These are phyloP conservation scores for Immersiella caudata DNA, from an alignment of 495 filamentous ascomycete genomes.

Conservation along the genomic window DNA sequence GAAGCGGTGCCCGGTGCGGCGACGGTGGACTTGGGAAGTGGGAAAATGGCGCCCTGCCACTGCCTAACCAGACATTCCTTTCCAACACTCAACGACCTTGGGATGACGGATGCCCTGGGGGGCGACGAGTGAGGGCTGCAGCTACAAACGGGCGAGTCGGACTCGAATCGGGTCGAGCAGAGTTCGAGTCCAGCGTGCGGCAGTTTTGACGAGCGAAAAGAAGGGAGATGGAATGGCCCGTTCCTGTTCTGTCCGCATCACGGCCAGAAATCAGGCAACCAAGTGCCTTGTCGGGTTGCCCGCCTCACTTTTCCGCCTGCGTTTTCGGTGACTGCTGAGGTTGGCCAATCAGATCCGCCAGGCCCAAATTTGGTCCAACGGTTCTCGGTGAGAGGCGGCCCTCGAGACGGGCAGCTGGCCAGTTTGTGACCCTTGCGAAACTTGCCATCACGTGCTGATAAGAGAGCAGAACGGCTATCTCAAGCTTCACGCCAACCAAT, in stretches of 20 bases:
- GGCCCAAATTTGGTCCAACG: neutral
- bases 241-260: neutral
- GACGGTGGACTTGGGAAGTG: neutral
- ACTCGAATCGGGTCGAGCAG: neutral
- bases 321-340: neutral
- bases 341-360: neutral
- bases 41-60: constrained; percentile 4
- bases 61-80: neutral
- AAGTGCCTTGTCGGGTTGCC: neutral
- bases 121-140: constrained; percentile 8
- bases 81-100: neutral
- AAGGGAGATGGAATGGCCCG: neutral
- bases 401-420: neutral
- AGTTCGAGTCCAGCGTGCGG: constrained; percentile 1
- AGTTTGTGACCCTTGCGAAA: neutral
- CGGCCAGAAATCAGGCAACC: constrained; percentile 14
- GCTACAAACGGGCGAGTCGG: neutral
- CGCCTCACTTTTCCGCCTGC: constrained; percentile 13
- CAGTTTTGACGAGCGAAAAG: neutral
- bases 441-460: neutral
- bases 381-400: constrained; percentile 3
- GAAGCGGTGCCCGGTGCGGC: neutral
- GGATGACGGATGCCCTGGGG: neutral
- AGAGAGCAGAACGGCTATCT: neutral
- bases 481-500: neutral